Evolutionary conservation across 768 basidiomycete genomes (phyloP), one percentile per base, ranked within the genome.

Genomic region (Leucogyrophana mollusca): DNA sequence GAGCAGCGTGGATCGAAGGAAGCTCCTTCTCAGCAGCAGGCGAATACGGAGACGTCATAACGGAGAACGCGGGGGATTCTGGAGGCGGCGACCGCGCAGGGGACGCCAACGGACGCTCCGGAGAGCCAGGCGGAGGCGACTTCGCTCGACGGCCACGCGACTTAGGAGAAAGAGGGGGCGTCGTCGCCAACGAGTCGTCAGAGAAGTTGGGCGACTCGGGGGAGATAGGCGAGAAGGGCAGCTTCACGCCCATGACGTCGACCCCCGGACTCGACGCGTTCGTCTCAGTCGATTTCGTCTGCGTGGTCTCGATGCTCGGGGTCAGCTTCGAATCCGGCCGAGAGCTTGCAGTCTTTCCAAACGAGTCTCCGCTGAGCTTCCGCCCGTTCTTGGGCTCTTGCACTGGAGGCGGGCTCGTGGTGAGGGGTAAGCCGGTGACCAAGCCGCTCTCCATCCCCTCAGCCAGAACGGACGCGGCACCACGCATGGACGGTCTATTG

Each of bases 271-370:
- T 27, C 20, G 47, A 46, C 18, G 39, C 42, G 18, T 50, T 46
- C 9, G 21, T 43, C 40, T 66, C 64, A 10, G 52, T 54, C 39
- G 54, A 51, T 33, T 55, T 65, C 43, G 40, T 36, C 3, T 25
- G 35, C 11, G 24, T 14, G 42, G 45, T 61, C 17, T 65, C 66
- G 32, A 45, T 23, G 9, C 42, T 62, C 4, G 66, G 63, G 4
- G 65, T 62, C 33, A 68, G 52, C 46, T 68, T 72, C n/a, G 73
- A 73, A 38, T 71, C 72, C 11, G 71, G 65, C 9, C 69, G 64
- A 16, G 70, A 70, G 38, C 59, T 46, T 16, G 65, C 20, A 16
- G 52, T 50, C 10, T 36, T 60, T 8, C 52, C 57, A 22, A 56
- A 53, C 11, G 72, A 73, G 6, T 73, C 73, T n/a, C 54, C 57